Conservation (phyloP, 371 early-diverging fungal genomes). For the Haplosporangium sp. region DNA sequence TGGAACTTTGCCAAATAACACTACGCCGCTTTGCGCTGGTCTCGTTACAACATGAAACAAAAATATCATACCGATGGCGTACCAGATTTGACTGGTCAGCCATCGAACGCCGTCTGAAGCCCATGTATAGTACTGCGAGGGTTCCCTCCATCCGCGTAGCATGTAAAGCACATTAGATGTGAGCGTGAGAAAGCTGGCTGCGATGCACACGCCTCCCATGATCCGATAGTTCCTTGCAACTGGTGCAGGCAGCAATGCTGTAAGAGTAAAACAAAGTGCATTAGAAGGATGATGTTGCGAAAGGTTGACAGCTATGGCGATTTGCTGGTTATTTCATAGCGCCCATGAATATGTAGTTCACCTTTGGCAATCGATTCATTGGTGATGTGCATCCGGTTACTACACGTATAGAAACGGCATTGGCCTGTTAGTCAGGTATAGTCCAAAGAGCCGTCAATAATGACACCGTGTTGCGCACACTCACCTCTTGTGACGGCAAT, state of each 20-base stretch:
- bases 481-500: slow-evolving; percentile 41
- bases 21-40: slow-evolving; percentile 51
- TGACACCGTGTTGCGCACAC: too few species aligned
- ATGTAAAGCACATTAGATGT: slow-evolving; percentile 46
- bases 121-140: slow-evolving; percentile 20
- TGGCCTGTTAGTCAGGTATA: not conserved
- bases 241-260: slow-evolving; percentile 47
- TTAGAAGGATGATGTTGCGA: not conserved
- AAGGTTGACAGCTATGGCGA: not conserved
- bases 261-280: not conserved
- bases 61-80: slow-evolving; percentile 48
- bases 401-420: slow-evolving; percentile 6
- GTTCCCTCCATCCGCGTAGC: slow-evolving; percentile 49
- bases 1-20: slow-evolving; percentile 46
- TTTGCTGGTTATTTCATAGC: too few species aligned
- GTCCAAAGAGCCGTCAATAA: too few species aligned
- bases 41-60: slow-evolving; percentile 50
- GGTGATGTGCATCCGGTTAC: slow-evolving; percentile 37
- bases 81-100: slow-evolving; percentile 52
- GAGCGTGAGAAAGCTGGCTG: slow-evolving; percentile 30
- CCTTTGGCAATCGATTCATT: slow-evolving; percentile 51
- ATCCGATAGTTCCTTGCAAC: slow-evolving; percentile 33
- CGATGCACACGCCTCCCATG: slow-evolving; percentile 44
- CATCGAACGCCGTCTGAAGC: slow-evolving; percentile 33
- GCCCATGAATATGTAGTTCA: too few species aligned